Evolutionary conservation across 257 asterid species (phyloP).

Genomic region (Agastache rugosa): DNA sequence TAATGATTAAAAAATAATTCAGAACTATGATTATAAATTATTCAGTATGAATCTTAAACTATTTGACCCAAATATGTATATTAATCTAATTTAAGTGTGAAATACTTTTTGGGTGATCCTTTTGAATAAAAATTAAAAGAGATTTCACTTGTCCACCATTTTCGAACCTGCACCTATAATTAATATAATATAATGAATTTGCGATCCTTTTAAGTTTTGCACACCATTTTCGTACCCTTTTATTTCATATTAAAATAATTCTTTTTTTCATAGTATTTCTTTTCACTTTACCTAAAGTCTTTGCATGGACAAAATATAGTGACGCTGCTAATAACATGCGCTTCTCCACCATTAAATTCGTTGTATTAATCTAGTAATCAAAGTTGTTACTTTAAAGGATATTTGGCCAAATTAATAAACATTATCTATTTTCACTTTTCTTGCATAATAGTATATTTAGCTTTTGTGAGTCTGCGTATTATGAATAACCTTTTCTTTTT

Average conservation of each 20-base stretch:
- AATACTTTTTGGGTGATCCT: background rate
- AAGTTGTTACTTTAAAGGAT: too few relatives aligned
- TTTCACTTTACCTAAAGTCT: background rate
- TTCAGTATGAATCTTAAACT: background rate
- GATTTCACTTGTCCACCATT: conserved; percentile 26
- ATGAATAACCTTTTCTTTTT: too few relatives aligned
- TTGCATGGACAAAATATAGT: background rate
- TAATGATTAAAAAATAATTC: background rate
- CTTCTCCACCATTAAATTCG: background rate
- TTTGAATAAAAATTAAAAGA: conserved; percentile 13
- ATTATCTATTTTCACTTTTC: too few relatives aligned
- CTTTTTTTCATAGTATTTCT: background rate
- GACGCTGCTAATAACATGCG: conserved; percentile 7
- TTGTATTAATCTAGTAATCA: too few relatives aligned
- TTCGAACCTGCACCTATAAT: background rate
- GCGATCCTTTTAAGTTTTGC: background rate
- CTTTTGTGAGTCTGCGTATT: too few relatives aligned
- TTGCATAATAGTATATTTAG: too few relatives aligned
- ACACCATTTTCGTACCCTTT: background rate
- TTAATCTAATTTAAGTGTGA: background rate
- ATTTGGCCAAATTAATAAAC: too few relatives aligned
- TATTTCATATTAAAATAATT: background rate
- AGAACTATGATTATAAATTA: background rate
- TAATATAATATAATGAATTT: background rate
- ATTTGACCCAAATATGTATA: background rate